phyloP scores from a whole-genome alignment of 257 asterid species.

The Solanum pennellii region DNA sequence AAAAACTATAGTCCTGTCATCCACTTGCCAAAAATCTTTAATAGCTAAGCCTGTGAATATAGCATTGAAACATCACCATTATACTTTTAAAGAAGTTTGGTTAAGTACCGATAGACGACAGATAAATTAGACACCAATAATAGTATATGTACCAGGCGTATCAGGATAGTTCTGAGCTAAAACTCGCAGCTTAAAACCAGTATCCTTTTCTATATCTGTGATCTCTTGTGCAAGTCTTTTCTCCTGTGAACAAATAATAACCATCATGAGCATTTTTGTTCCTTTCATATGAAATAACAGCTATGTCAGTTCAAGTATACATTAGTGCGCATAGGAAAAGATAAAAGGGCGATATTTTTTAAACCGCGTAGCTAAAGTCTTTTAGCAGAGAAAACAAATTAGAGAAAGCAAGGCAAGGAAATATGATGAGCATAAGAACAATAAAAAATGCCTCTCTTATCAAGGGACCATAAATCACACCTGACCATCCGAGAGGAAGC shows the following conservation, averaged over 20 bases:
- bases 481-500: constrained; percentile 96
- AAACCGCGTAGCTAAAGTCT: background rate
- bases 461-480: constrained; percentile 16
- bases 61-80: background rate
- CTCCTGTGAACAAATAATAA: constrained; percentile 37
- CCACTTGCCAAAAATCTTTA: constrained; percentile 84
- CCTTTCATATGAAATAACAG: background rate
- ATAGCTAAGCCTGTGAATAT: constrained; percentile 63
- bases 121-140: background rate
- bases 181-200: constrained; percentile 80
- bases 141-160: constrained; percentile 53
- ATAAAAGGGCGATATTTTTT: background rate
- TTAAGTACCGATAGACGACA: background rate
- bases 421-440: background rate
- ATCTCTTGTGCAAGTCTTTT: constrained; percentile 66
- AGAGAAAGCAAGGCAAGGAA: background rate
- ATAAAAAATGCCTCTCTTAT: background rate
- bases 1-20: constrained; percentile 74
- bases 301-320: background rate
- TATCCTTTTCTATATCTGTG: constrained; percentile 63
- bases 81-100: background rate
- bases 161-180: constrained; percentile 94
- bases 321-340: background rate
- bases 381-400: background rate
- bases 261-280: background rate